phyloP scores from a whole-genome alignment of 2,329 filamentous ascomycete genomes.

The Neopestalotiopsis sp. region DNA sequence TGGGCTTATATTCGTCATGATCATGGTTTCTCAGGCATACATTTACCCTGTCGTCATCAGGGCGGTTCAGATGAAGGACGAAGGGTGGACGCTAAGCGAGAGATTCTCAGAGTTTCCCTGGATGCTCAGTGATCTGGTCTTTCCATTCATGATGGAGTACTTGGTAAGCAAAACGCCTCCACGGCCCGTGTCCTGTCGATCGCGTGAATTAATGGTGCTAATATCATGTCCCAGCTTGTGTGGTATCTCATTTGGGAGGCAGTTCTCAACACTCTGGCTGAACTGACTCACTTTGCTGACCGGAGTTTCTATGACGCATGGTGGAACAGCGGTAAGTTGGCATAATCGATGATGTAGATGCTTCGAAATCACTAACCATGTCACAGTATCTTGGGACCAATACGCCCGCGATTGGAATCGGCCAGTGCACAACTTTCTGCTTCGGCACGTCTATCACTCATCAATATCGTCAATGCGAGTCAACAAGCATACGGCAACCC shows the following conservation, averaged over 20 bases:
- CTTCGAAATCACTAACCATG: neutral
- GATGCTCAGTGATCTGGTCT: constrained; percentile 76
- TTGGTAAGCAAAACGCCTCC: constrained; percentile 45
- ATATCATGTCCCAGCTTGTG: constrained; percentile 49
- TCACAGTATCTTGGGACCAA: constrained; percentile 69
- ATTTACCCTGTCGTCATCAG: constrained; percentile 78
- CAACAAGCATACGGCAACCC: constrained; percentile 72
- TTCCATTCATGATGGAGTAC: constrained; percentile 82
- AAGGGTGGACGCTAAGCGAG: constrained; percentile 62
- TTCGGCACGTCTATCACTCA: constrained; percentile 80
- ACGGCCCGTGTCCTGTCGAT: neutral
- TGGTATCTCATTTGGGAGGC: constrained; percentile 87
- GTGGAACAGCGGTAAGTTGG: constrained; percentile 61
- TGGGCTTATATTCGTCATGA: constrained; percentile 79
- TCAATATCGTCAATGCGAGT: constrained; percentile 77
- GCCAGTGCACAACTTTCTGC: constrained; percentile 78
- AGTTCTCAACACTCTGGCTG: constrained; percentile 76
- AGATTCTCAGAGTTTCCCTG: constrained; percentile 74
- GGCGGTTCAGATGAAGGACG: constrained; percentile 71
- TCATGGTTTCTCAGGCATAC: constrained; percentile 76
- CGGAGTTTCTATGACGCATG: constrained; percentile 72
- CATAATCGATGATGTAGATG: neutral
- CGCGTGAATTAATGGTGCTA: neutral
- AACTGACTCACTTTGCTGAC: constrained; percentile 79
- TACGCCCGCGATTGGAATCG: constrained; percentile 83